phyloP scores from a whole-genome alignment of 768 basidiomycete species.

The Dacryopinax primogenitus region DNA sequence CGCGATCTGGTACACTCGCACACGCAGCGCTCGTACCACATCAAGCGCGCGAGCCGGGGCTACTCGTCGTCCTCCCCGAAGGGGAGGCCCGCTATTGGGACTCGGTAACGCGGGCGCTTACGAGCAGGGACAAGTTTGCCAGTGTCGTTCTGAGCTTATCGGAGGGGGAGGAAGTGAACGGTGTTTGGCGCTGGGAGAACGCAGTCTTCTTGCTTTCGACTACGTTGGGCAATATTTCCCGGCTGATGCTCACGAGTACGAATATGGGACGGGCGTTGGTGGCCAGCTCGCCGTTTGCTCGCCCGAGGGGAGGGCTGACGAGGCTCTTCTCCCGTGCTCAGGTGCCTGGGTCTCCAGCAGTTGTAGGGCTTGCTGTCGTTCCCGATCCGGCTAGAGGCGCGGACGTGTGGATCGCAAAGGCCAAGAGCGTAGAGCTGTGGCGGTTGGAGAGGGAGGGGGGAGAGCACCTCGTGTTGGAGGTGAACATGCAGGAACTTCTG shows the following conservation, averaged over 20 bases:
- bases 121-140: conserved; percentile 26
- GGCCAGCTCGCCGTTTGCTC: conserved; percentile 19
- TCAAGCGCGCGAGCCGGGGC: conserved; percentile 66
- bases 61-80: conserved; percentile 57
- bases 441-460: conserved; percentile 9
- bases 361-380: background rate
- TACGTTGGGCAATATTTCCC: conserved; percentile 5
- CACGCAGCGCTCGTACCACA: conserved; percentile 47
- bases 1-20: background rate
- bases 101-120: conserved; percentile 38
- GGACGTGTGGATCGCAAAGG: conserved; percentile 17
- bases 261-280: conserved; percentile 21
- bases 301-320: conserved; percentile 24
- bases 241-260: background rate
- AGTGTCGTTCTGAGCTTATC: conserved; percentile 15
- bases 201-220: conserved; percentile 7
- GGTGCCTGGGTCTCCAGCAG: background rate
- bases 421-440: conserved; percentile 19
- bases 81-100: conserved; percentile 82
- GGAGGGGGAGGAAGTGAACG: conserved; percentile 22
- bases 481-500: conserved; percentile 6
- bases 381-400: background rate
- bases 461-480: background rate
- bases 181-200: conserved; percentile 7
- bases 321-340: conserved; percentile 21